These are phyloP conservation scores for Microdochium paspali DNA, from an alignment of 2,329 filamentous ascomycete genomes.

Conservation along the genomic window DNA sequence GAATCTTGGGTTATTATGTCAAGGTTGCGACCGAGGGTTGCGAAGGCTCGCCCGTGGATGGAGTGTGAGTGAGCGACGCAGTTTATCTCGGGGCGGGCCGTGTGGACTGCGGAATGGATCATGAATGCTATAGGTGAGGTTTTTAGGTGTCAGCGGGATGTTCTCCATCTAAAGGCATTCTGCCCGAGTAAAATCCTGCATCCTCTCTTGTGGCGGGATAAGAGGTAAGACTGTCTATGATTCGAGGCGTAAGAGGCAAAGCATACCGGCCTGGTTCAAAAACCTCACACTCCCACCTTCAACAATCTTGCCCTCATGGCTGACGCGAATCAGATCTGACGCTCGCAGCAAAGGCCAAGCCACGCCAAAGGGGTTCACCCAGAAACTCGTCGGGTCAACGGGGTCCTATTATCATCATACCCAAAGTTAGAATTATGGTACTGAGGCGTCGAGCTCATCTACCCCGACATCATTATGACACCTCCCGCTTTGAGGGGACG, in stretches of 20 bases:
- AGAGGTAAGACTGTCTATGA: too few species aligned
- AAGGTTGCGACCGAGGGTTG: slow-evolving; percentile 47
- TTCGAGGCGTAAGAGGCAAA: not conserved
- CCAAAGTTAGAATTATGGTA: not conserved
- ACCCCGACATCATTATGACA: too few species aligned
- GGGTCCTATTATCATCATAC: slow-evolving; percentile 31
- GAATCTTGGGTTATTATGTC: slow-evolving; percentile 59
- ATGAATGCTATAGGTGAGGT: slow-evolving; percentile 24
- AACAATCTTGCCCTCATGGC: slow-evolving; percentile 50
- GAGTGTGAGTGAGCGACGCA: slow-evolving; percentile 46
- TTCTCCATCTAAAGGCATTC: too few species aligned
- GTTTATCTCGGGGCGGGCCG: slow-evolving; percentile 41
- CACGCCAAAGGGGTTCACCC: slow-evolving; percentile 59
- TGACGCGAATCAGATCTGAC: slow-evolving; percentile 59
- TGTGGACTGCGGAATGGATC: slow-evolving; percentile 44
- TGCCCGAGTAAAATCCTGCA: too few species aligned
- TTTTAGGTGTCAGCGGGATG: not conserved
- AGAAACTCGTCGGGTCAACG: slow-evolving; percentile 49
- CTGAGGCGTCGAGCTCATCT: too few species aligned
- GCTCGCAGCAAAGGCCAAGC: slow-evolving; percentile 53
- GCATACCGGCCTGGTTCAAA: slow-evolving; percentile 19
- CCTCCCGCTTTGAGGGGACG: too few species aligned
- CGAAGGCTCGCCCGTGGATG: slow-evolving; percentile 48
- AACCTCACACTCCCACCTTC: slow-evolving; percentile 42
- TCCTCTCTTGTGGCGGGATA: too few species aligned